Evolutionary conservation across 2,329 filamentous ascomycete genomes (phyloP), one percentile per base, ranked within the genome.

Genomic region (Paecilomyces variotii): DNA sequence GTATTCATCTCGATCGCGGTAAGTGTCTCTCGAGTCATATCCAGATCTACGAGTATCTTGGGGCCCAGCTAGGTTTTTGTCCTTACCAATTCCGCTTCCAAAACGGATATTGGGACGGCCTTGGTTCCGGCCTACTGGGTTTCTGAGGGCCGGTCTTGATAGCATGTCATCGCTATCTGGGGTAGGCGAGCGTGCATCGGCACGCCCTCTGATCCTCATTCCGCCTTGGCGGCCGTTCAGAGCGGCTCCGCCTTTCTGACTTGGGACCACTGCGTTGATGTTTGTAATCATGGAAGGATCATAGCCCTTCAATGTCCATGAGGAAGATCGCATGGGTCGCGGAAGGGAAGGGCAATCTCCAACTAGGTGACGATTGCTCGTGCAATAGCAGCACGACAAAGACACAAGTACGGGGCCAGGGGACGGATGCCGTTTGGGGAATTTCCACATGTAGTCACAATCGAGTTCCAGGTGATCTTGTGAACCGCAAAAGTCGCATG

Each of bases 401-500:
- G 76, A 78, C 12, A 79, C 71, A 10, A 68, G 66, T 10, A 77
- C 64, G 6, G 70, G 66, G 4, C 68, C 66, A 4, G 65, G 57
- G 7, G 66, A 58, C 6, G 62, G 59, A 27, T 67, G 65, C 35
- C 62, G 63, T 26, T 57, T 65, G 9, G 72, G 72, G 11, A 74
- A 65, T 59, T 75, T 74, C 85, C 85, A 90, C 26, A 87, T 73
- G 54, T 79, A 75, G 56, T 82, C 79, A 68, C 88, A 90, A 2
- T 80, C 72, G 11, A 76, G 68, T 67, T 90, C 87, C 7, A 79
- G 64, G 64, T 91, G 88, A 7, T 80, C 76, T 2, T 66, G 62
- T 5, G 79, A 79, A 45, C 74, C 74, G 70, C 88, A 91, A 34
- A 85, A 75, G 10, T 83, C 82, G 68, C 88, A 91, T 2, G 80